phyloP scores from a whole-genome alignment of 768 basidiomycete species.

The Mycena epipterygia region DNA sequence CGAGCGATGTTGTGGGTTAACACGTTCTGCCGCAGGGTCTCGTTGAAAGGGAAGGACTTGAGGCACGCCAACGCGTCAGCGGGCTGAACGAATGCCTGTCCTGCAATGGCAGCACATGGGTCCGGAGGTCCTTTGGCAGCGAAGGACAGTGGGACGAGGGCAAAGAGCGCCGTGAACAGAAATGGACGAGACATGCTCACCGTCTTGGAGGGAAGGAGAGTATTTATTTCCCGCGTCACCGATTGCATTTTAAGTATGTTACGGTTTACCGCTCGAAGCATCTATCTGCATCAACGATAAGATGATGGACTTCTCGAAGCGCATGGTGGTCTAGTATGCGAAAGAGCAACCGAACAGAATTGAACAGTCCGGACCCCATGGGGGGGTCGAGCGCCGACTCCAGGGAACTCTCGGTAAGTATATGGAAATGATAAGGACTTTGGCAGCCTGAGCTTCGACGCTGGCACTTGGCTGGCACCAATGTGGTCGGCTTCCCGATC shows the following conservation, averaged over 20 bases:
- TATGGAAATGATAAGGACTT: no score
- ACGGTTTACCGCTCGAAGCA: background rate
- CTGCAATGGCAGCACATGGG: conserved; percentile 17
- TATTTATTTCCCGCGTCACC: background rate
- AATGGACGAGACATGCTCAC: conserved; percentile 8
- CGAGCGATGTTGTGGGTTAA: conserved; percentile 57
- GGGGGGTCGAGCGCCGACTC: no score
- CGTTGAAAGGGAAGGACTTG: conserved; percentile 70
- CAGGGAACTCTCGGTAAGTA: no score
- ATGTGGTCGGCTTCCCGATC: no score
- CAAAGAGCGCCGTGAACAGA: conserved; percentile 14
- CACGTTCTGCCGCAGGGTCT: conserved; percentile 68
- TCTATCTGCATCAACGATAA: background rate
- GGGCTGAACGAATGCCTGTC: conserved; percentile 59
- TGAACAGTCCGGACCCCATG: no score
- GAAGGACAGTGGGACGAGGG: conserved; percentile 7
- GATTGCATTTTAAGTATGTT: conserved; percentile 16
- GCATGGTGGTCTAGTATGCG: no score
- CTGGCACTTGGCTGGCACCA: no score
- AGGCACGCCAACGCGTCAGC: conserved; percentile 70
- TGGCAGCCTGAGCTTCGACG: no score
- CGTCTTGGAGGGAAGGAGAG: background rate
- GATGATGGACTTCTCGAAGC: conserved; percentile 1
- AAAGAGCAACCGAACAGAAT: no score
- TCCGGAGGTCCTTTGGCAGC: conserved; percentile 13